phyloP scores from a whole-genome alignment of 1,139 yeast species.

The Pichia sp. region DNA sequence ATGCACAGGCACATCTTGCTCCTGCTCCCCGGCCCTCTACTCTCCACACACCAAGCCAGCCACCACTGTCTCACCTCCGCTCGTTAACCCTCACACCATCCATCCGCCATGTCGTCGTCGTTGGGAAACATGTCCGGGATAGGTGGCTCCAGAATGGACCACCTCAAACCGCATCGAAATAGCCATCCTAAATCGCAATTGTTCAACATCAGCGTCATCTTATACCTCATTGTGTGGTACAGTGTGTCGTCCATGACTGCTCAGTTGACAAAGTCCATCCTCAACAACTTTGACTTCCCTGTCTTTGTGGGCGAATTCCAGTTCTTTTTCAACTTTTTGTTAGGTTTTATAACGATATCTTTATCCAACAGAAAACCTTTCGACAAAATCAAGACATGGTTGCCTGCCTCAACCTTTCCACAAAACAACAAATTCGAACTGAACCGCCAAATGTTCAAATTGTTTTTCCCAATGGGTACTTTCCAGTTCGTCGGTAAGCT shows the following conservation, averaged over 20 bases:
- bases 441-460: conserved; percentile 35
- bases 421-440: conserved; percentile 13
- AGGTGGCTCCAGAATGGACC: too few relatives aligned
- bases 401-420: conserved; percentile 27
- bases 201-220: conserved; percentile 6
- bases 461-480: conserved; percentile 88
- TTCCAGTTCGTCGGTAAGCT: conserved; percentile 90
- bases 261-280: conserved; percentile 44
- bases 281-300: conserved; percentile 46
- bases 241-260: conserved; percentile 46
- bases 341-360: conserved; percentile 26
- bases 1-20: too few relatives aligned
- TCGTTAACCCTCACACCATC: neutral
- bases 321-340: conserved; percentile 40
- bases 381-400: conserved; percentile 17
- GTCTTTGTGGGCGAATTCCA: conserved; percentile 51
- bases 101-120: neutral
- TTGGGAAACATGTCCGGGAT: neutral
- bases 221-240: conserved; percentile 37
- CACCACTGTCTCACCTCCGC: too few relatives aligned
- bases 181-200: conserved; percentile 1
- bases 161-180: neutral
- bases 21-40: too few relatives aligned
- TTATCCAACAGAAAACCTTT: neutral
- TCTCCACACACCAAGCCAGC: too few relatives aligned